Evolutionary conservation across 2,329 filamentous ascomycete genomes (phyloP), one percentile per base, ranked within the genome.

Genomic region (Blumeriella jaapii): DNA sequence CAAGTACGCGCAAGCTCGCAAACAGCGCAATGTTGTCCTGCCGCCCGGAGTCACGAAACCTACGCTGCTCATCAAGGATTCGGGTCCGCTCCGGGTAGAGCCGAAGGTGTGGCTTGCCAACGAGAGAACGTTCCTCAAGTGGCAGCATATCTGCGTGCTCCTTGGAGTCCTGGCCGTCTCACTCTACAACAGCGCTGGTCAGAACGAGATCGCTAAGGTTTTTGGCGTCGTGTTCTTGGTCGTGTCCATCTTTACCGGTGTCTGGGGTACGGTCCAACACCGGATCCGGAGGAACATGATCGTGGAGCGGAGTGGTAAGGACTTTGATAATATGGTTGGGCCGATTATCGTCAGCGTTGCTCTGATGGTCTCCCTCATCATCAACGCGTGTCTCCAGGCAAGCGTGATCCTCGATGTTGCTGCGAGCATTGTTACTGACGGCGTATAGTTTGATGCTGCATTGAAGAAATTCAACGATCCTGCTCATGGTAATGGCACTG

Each of bases 101-200:
- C 86, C 85, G 42, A 98, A 98, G 61, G 89, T 98, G 18, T 98
- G 91, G 89, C 78, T 98, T 38, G 91, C 91, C 36, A 98, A 98
- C 60, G 89, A 98, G 62, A 80, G 91, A 42, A 98, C 91, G 0
- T 98, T 95, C 57, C 79, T 98, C 59, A 96, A 95, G 60, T 98
- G 91, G 91, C 84, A 96, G 64, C 87, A 96, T 58, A 86, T 98
- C 52, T 80, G 77, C 42, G 75, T 98, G 31, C 68, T 98, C 10
- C 75, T 98, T 15, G 87, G 86, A 23, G 78, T 79, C 14, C 62
- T 98, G 18, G 83, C 84, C 0, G 64, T 98, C 9, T 83, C 80
- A 14, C 64, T 98, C 17, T 95, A 89, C 62, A 89, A 93, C 49
- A 85, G 89, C 0, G 87, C 87, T 0, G 82, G 83, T 5, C 65